phyloP scores from a whole-genome alignment of 2,329 filamentous ascomycete species.

The Ceratocystis variospora region DNA sequence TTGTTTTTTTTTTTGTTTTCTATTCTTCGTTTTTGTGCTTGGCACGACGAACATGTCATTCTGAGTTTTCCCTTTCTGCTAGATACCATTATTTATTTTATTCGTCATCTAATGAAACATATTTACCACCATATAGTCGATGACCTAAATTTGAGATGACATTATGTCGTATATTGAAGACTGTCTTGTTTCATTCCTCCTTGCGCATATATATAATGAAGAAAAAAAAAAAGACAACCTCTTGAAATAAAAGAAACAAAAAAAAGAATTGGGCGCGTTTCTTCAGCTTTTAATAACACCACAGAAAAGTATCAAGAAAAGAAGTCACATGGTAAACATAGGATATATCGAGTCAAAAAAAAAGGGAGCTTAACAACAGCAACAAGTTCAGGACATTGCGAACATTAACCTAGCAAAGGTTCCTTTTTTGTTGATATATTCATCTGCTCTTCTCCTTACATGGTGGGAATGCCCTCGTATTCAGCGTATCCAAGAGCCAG shows the following conservation, averaged over 20 bases:
- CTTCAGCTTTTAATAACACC: not conserved
- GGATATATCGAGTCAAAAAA: not conserved
- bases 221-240: not conserved
- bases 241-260: not conserved
- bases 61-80: not conserved
- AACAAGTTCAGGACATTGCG: not conserved
- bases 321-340: not conserved
- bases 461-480: constrained; percentile 67
- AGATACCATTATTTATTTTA: not conserved
- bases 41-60: not conserved
- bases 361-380: not conserved
- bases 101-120: not conserved
- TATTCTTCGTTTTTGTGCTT: not conserved
- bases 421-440: not conserved
- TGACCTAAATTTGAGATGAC: not conserved
- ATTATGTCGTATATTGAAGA: not conserved
- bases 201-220: not conserved
- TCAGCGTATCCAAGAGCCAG: constrained; percentile 76
- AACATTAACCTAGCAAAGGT: not conserved
- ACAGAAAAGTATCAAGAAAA: not conserved
- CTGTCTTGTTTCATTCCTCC: too few species aligned
- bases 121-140: not conserved
- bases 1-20: too few species aligned
- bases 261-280: not conserved
- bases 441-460: constrained; percentile 24